Base-by-base conservation (phyloP, 2,329 filamentous ascomycete species). In the Lasiodiplodia theobromae region DNA sequence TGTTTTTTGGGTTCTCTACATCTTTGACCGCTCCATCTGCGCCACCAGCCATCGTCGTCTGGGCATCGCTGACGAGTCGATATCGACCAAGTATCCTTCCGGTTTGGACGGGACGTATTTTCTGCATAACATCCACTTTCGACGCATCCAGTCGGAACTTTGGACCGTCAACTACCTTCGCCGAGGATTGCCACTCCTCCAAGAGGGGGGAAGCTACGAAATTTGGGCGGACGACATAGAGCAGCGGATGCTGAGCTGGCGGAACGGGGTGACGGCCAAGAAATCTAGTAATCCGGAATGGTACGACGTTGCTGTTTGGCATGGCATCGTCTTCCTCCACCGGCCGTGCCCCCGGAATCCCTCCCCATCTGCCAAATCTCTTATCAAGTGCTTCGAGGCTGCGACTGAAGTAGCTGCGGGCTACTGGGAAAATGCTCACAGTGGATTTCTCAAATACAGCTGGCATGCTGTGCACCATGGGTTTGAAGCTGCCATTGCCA, bases 121-220 rank as follows among this genome's bases (percentile, higher is more conserved):
- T 51, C n/a, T 68, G 23, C 37, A 68, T n/a, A 68, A 65, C 54
- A 47, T 68, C 38, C 52, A 25, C 1, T 65, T 68, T 28, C 49
- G 67, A 8, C 58, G 67, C 2, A 68, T 68, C 28, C 67, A 68
- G 51, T 68, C 67, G 3, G 67, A 68, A 31, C 67, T 68, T 31
- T 68, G 67, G 67, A 68, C 67, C 2, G 67, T 68, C 6, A 68
- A 68, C 37, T 68, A 68, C 28, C 52, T 68, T 16, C 58, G 58
- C 28, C 58, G 60, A 7, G 67, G 60, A 3, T 23, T 65, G 31
- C 58, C 67, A 2, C 58, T 65, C 5, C 40, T 64, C 40, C 51
- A 62, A 3, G 58, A 68, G 3, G 51, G 56, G 11, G 60, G 60
- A 21, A 68, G 67, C 40, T 68, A 68, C 16, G 67, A 51, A 4